Conservation (phyloP, 192 early-diverging fungal genomes). For the Thamnidium elegans region DNA sequence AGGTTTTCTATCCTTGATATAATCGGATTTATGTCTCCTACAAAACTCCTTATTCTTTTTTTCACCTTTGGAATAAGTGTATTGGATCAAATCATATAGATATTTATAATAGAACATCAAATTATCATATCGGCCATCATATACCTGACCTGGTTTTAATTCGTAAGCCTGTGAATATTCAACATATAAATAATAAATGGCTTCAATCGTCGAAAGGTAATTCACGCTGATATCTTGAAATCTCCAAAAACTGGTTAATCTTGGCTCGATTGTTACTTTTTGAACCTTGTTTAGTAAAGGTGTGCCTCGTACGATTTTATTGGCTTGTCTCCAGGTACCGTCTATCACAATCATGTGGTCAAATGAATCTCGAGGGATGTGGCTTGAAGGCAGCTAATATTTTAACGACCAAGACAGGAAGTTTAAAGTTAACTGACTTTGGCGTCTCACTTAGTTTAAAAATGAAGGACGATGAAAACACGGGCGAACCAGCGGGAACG, state of each 20-base stretch:
- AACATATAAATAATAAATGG: constrained; percentile 89
- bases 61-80: constrained; percentile 56
- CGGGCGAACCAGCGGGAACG: constrained; percentile 69
- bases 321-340: constrained; percentile 94
- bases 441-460: constrained; percentile 89
- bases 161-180: constrained; percentile 69
- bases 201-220: constrained; percentile 91
- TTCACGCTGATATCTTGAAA: constrained; percentile 74
- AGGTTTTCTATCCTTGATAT: constrained; percentile 42
- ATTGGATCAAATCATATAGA: constrained; percentile 87
- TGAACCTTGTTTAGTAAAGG: constrained; percentile 41
- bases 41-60: constrained; percentile 3
- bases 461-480: constrained; percentile 58
- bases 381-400: constrained; percentile 98
- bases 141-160: constrained; percentile 26
- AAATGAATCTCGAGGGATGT: constrained; percentile 63
- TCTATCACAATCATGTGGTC: constrained; percentile 85
- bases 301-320: constrained; percentile 51
- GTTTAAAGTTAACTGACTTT: constrained; percentile 94
- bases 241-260: constrained; percentile 88
- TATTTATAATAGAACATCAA: constrained; percentile 90
- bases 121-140: constrained; percentile 82
- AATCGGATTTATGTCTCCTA: constrained; percentile 23
- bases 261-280: constrained; percentile 66
- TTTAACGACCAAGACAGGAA: constrained; percentile 89